Evolutionary conservation across 73 alveolate genomes (phyloP).

Genomic region (Uronychia setigera): DNA sequence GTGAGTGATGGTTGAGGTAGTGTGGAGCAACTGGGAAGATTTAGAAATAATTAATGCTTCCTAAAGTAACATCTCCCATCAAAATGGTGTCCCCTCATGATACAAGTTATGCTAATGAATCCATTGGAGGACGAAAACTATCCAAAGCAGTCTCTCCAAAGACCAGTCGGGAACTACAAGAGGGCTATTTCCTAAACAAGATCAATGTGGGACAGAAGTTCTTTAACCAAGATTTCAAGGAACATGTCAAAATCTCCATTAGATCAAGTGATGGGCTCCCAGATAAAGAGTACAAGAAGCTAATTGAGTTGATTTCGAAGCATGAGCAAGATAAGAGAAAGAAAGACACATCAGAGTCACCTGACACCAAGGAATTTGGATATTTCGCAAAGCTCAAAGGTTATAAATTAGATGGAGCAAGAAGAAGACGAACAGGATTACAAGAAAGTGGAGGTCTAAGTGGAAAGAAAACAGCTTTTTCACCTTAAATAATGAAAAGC

Average conservation of each 20-base stretch:
- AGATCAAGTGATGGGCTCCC: background rate
- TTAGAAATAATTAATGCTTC: background rate
- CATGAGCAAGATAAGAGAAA: background rate
- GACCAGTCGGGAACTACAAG: background rate
- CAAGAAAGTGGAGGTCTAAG: too few species aligned
- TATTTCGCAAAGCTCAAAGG: background rate
- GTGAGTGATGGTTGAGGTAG: conserved; percentile 4
- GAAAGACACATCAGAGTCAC: background rate
- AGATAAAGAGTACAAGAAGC: background rate
- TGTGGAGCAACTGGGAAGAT: too few species aligned
- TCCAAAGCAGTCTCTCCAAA: background rate
- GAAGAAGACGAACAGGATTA: too few species aligned
- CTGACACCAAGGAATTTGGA: background rate
- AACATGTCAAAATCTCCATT: background rate
- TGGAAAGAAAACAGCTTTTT: too few species aligned
- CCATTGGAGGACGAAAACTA: background rate
- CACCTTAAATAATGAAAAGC: too few species aligned
- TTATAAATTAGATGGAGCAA: background rate
- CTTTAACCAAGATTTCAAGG: background rate
- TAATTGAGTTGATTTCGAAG: background rate
- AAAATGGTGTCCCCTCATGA: too few species aligned
- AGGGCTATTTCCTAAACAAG: background rate
- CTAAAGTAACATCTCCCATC: background rate
- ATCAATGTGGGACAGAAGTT: background rate
- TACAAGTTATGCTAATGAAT: too few species aligned